Evolutionary conservation across 2,329 filamentous ascomycete species (phyloP).

Genomic region (Balansia obtecta): DNA sequence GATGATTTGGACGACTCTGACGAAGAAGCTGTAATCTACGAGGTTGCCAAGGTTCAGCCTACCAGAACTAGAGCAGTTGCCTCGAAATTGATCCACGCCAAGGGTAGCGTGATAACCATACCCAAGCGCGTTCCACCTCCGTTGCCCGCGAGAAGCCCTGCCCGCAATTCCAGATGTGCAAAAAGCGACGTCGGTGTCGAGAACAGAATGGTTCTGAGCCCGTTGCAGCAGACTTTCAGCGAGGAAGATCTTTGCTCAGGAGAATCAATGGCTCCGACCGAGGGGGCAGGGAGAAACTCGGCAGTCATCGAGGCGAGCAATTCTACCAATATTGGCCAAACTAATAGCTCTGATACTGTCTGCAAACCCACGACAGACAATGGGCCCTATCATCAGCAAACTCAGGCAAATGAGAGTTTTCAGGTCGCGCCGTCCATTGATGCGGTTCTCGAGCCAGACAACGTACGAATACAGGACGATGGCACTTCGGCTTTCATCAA

Average conservation of each 20-base stretch:
- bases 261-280: slow-evolving; percentile 10
- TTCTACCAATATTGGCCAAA: not conserved
- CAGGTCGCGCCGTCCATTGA: slow-evolving; percentile 1
- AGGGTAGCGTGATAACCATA: slow-evolving; percentile 74
- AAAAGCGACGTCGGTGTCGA: slow-evolving; percentile 48
- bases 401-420: not conserved
- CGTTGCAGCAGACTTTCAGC: slow-evolving; percentile 36
- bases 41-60: slow-evolving; percentile 48
- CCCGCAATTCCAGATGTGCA: slow-evolving; percentile 41
- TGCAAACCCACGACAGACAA: not conserved
- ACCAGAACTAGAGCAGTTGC: slow-evolving; percentile 43
- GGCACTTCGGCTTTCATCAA: not conserved
- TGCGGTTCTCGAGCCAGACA: not conserved
- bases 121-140: slow-evolving; percentile 68
- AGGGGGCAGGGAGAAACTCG: not conserved
- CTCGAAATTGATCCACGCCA: slow-evolving; percentile 55
- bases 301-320: not conserved
- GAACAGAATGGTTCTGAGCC: slow-evolving; percentile 37
- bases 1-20: slow-evolving; percentile 37
- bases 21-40: slow-evolving; percentile 54
- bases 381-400: not conserved
- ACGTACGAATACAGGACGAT: slow-evolving; percentile 2
- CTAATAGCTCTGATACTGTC: not conserved
- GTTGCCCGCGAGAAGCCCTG: slow-evolving; percentile 65
- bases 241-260: slow-evolving; percentile 18